Conservation (phyloP, 164 flowering plant species). For the Saururus chinensis region DNA sequence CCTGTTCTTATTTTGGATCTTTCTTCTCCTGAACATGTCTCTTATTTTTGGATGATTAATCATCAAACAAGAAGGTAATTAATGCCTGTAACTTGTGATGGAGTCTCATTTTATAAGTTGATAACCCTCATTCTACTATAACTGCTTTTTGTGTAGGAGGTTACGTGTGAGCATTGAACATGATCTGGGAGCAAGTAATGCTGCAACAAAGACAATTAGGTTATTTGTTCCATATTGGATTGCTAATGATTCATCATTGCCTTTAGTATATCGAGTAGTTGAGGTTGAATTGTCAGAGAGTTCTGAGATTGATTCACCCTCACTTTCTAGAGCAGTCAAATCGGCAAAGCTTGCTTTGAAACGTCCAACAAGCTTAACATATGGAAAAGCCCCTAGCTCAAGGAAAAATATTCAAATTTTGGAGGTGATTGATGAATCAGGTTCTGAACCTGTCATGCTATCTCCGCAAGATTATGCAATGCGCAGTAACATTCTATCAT, state of each 20-base stretch:
- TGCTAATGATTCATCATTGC: conserved; percentile 57
- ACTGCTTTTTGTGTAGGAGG: conserved; percentile 45
- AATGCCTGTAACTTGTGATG: background rate
- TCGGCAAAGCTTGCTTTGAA: conserved; percentile 49
- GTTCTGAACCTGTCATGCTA: conserved; percentile 74
- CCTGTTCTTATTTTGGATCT: conserved; percentile 67
- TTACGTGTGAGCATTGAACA: conserved; percentile 86
- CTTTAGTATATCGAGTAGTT: conserved; percentile 64
- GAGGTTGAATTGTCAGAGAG: conserved; percentile 73
- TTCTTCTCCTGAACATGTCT: conserved; percentile 42
- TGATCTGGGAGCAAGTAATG: conserved; percentile 69
- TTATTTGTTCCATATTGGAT: conserved; percentile 97
- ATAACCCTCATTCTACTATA: background rate
- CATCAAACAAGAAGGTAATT: conserved; percentile 63
- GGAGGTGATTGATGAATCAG: conserved; percentile 71
- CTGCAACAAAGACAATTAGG: conserved; percentile 79
- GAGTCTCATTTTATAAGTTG: background rate
- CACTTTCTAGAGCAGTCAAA: conserved; percentile 47
- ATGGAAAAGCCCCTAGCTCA: conserved; percentile 26
- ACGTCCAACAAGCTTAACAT: conserved; percentile 30
- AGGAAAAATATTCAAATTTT: conserved; percentile 66
- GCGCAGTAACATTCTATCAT: conserved; percentile 43
- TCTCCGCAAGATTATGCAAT: conserved; percentile 82
- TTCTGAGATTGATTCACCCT: conserved; percentile 37
- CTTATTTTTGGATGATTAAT: conserved; percentile 92